Evolutionary conservation across 179 eudicot species (phyloP), one percentile per base, ranked within the genome.

Genomic region (Amaranthus tricolor): DNA sequence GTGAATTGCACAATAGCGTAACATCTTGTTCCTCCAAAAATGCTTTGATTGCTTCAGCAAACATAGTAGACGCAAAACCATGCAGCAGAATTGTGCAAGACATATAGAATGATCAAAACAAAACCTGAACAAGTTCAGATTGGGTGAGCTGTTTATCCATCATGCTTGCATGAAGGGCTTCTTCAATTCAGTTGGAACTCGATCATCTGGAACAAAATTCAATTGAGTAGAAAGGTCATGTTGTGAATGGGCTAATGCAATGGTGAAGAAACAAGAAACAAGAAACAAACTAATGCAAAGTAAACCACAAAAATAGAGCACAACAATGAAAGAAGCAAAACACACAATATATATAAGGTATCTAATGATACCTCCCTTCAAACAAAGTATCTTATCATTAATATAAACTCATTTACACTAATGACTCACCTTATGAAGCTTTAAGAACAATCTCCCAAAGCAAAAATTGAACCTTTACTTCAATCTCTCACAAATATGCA

Each of bases 101-200:
- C 20, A 45, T 6, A n/a, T 40, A 12, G 16, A 16, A n/a, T 16
- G 0, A 57, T 9, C 6, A 47, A 15, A 43, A 66, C 76, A 70
- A 56, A 88, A 93, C 99, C 91, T 96, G 99, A 78, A 98, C 98
- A 79, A 96, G 98, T 79, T 96, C 98, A 81, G 99, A 80, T 84
- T 93, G 99, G 72, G 99, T 96, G 67, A 96, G 92, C 72, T 96
- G 93, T 91, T 96, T 96, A 45, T 96, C 99, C 83, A 70, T 79
- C 98, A 88, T 82, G 87, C 99, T 84, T 91, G 98, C 93, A 89
- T 89, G 77, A 96, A 89, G 70, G 97, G 92, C 86, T 89, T 96
- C 85, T 91, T 96, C 81, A 96, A 74, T 82, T 96, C 97, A 69
- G 92, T 91, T 5, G 99, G 98, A 47, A 96, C 99, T 82, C 89